Evolutionary conservation across 371 early-diverging fungal genomes (phyloP).

Genomic region (Syncephalastrum monosporum): DNA sequence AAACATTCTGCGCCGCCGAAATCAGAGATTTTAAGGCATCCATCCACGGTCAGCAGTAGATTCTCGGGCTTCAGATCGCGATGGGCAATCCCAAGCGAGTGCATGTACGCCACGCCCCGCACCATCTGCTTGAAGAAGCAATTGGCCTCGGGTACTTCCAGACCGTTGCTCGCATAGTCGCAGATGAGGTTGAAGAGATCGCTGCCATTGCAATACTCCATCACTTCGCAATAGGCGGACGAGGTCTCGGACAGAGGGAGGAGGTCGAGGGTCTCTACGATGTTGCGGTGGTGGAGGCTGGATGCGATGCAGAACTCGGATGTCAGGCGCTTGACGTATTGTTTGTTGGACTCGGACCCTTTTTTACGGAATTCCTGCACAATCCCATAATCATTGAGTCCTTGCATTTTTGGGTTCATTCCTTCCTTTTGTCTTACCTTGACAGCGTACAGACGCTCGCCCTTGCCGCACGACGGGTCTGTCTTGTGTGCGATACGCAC

Average conservation of each 20-base stretch:
- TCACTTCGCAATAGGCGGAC: conserved; percentile 62
- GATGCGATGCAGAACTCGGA: conserved; percentile 73
- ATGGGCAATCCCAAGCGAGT: conserved; percentile 70
- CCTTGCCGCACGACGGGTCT: conserved; percentile 18
- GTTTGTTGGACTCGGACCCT: conserved; percentile 51
- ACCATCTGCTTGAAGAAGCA: conserved; percentile 67
- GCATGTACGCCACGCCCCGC: conserved; percentile 63
- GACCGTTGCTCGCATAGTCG: conserved; percentile 54
- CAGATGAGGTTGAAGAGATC: conserved; percentile 58
- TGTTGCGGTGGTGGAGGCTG: conserved; percentile 62
- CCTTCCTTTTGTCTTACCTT: conserved; percentile 32
- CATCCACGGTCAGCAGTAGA: conserved; percentile 67
- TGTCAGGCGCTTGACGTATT: conserved; percentile 66
- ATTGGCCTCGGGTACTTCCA: conserved; percentile 42
- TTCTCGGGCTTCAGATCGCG: conserved; percentile 82
- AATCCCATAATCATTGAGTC: conserved; percentile 3
- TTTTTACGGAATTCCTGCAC: conserved; percentile 62
- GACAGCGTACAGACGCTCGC: conserved; percentile 49
- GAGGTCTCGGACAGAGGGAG: conserved; percentile 55
- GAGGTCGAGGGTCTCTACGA: conserved; percentile 72
- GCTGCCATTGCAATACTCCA: conserved; percentile 72
- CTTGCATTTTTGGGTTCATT: no score
- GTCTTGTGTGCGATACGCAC: conserved; percentile 46
- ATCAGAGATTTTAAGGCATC: conserved; percentile 86
- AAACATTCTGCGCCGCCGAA: conserved; percentile 69